These are phyloP conservation scores for Barbarea vulgaris DNA, from an alignment of 345 rosid genomes.

Conservation along the genomic window DNA sequence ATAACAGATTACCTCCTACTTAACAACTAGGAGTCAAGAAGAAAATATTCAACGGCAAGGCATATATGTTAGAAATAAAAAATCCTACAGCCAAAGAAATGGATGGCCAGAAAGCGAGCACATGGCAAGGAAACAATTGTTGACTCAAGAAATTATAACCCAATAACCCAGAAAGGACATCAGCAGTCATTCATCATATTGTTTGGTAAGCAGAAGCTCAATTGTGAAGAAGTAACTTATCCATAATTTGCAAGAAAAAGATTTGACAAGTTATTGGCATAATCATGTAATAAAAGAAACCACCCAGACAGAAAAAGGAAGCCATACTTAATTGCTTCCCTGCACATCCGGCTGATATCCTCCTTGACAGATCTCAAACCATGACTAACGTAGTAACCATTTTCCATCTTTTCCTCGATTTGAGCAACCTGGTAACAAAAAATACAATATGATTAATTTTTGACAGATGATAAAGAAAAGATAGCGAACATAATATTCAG, in stretches of 20 bases:
- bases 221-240: neutral
- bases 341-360: constrained; percentile 96
- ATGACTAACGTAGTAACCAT: constrained; percentile 79
- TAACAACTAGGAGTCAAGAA: constrained; percentile 30
- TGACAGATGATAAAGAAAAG: constrained; percentile 13
- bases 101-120: constrained; percentile 5
- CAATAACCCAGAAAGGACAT: constrained; percentile 10
- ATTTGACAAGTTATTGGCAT: constrained; percentile 2
- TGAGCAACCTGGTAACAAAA: constrained; percentile 69
- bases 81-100: constrained; percentile 21
- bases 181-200: constrained; percentile 17
- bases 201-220: constrained; percentile 20
- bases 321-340: constrained; percentile 96
- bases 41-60: constrained; percentile 8
- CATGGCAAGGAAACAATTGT: neutral
- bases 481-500: constrained; percentile 1
- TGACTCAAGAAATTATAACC: constrained; percentile 14
- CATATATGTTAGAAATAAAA: constrained; percentile 13
- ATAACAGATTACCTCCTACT: constrained; percentile 20
- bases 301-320: constrained; percentile 16
- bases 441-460: constrained; percentile 32
- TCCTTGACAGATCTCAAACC: constrained; percentile 90
- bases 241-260: constrained; percentile 12
- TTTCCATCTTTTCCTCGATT: constrained; percentile 81
- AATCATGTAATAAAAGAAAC: constrained; percentile 8